Conservation (phyloP, 1,284 basidiomycete genomes). For the Ganoderma boninense region DNA sequence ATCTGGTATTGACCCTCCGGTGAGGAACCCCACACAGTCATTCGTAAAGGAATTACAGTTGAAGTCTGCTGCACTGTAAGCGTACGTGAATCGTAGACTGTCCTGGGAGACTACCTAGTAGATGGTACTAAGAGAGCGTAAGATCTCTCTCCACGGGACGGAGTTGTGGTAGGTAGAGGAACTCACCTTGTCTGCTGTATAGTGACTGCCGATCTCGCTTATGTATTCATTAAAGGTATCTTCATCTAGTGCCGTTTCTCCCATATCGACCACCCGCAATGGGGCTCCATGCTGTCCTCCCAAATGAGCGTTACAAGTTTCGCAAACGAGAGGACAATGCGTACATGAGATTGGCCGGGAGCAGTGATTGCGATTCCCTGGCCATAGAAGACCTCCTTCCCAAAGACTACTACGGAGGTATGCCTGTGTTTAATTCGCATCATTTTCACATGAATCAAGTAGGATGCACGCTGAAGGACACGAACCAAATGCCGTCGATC, state of each 20-base stretch:
- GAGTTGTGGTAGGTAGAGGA: neutral
- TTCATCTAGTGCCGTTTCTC: conserved; percentile 84
- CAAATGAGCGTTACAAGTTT: conserved; percentile 1
- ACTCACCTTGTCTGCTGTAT: conserved; percentile 85
- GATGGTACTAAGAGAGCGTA: conserved; percentile 73
- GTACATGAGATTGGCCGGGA: conserved; percentile 83
- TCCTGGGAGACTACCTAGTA: conserved; percentile 69
- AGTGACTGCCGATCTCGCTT: conserved; percentile 75
- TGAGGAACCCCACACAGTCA: conserved; percentile 86
- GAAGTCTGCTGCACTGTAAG: conserved; percentile 60
- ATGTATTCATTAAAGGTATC: conserved; percentile 88
- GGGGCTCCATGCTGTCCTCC: conserved; percentile 75
- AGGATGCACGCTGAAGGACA: conserved; percentile 16
- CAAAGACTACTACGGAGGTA: conserved; percentile 88
- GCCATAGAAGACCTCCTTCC: conserved; percentile 89
- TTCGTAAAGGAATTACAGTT: conserved; percentile 94
- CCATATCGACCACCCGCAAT: conserved; percentile 80
- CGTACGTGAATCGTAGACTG: neutral
- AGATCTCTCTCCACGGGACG: conserved; percentile 6
- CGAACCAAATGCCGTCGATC: conserved; percentile 89
- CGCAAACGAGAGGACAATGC: conserved; percentile 39
- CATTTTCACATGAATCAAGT: neutral
- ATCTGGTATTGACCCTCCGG: conserved; percentile 78
- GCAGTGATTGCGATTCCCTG: conserved; percentile 76
- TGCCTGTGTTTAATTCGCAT: conserved; percentile 63